Evolutionary conservation across 176 grass and related monocot species (phyloP), one percentile per base, ranked within the genome.

Genomic region (Lolium multiflorum): DNA sequence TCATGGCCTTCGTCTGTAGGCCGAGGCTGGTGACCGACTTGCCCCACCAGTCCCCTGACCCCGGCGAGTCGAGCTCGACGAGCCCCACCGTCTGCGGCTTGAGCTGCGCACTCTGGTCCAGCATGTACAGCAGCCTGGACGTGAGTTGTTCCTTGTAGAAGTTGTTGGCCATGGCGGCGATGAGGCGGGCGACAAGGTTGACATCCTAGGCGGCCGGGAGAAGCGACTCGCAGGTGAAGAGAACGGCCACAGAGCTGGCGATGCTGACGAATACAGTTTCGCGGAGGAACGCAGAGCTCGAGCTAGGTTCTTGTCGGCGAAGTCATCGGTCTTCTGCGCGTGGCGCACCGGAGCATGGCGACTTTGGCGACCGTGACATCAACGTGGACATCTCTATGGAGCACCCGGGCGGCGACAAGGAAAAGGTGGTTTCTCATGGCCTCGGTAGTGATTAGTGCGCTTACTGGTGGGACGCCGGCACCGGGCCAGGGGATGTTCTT

Each of bases 121-220:
- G 81, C 79, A 89, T 95, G 81, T 89, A 93, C 14, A 98, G 78
- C 35, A 98, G 81, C 24, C 92, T 89, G 3, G 89, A 89, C 2
- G 87, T 75, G 82, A 95, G 85, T 87, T 95, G 96, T 89, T 98
- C 93, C 81, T 88, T 95, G 89, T 93, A 98, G 43, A 95, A 93
- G 87, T 92, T 95, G 88, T 6, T 89, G 37, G 89, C 88, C 66
- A 98, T 86, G 69, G 82, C 67, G 10, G 84, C 77, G 77, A 95
- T 86, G 64, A 95, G 75, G 24, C 89, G 86, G 5, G 80, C 46
- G 0, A 95, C 91, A 41, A 98, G 71, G 68, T 77, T 80, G 58
- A 88, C 88, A 81, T 98, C 96, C 83, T 98, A 93, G 10, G 93
- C 87, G 20, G 86, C 80, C 10, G 93, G 96, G 16, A 98, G 82